Evolutionary conservation across 495 filamentous ascomycete genomes (phyloP).

Genomic region (Sabuloglossum arenarium): DNA sequence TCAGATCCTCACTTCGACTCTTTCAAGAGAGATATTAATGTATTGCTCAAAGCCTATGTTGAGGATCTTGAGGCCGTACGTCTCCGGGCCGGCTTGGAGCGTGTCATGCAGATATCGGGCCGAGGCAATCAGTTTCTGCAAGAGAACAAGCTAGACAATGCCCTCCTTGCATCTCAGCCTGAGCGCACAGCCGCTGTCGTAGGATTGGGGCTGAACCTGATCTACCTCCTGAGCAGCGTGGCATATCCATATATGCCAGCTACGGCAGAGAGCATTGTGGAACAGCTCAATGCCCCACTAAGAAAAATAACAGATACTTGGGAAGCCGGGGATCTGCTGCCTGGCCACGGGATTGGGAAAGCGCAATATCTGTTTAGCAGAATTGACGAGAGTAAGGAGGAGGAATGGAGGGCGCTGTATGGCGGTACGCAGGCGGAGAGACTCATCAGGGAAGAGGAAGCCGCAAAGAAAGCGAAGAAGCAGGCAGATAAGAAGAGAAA

Average conservation of each 20-base stretch:
- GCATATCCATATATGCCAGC: slow-evolving; percentile 70
- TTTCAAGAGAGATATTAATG: slow-evolving; percentile 41
- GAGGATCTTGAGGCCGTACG: slow-evolving; percentile 52
- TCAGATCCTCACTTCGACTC: slow-evolving; percentile 22
- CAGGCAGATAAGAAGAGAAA: slow-evolving; percentile 37
- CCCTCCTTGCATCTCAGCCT: slow-evolving; percentile 48
- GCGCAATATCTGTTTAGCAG: slow-evolving; percentile 64
- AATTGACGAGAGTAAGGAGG: slow-evolving; percentile 64
- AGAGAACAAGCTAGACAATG: slow-evolving; percentile 65
- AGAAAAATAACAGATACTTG: slow-evolving; percentile 52
- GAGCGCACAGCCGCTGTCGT: slow-evolving; percentile 55
- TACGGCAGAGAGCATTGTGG: slow-evolving; percentile 50
- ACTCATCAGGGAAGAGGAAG: slow-evolving; percentile 43
- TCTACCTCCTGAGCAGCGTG: slow-evolving; percentile 58
- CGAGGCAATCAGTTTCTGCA: slow-evolving; percentile 70
- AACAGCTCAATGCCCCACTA: slow-evolving; percentile 46
- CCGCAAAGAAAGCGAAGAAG: slow-evolving; percentile 31
- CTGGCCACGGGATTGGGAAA: slow-evolving; percentile 64
- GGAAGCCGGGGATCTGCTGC: slow-evolving; percentile 35
- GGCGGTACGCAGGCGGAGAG: slow-evolving; percentile 50
- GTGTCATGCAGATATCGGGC: slow-evolving; percentile 46
- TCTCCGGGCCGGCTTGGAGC: slow-evolving; percentile 50
- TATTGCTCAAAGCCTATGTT: slow-evolving; percentile 44
- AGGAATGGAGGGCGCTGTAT: slow-evolving; percentile 62
- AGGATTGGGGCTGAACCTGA: slow-evolving; percentile 60